Evolutionary conservation across 805 yeast genomes (phyloP).

Genomic region (Kluyveromyces wickerhamii): DNA sequence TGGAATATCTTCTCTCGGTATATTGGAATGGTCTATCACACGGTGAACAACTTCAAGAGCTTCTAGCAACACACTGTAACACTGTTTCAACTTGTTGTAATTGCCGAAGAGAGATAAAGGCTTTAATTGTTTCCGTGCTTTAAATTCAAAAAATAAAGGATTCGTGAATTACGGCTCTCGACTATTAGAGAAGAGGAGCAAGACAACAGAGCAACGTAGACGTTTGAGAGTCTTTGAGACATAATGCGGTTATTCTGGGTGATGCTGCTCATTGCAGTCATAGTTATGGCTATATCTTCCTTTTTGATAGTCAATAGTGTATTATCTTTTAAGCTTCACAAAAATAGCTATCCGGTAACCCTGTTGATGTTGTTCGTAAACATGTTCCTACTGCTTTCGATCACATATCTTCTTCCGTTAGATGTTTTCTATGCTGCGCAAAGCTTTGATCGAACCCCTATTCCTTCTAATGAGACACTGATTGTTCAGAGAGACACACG

Average conservation of each 20-base stretch:
- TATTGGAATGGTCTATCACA: no score
- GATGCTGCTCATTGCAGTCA: conserved; percentile 3
- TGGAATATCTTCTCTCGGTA: conserved; percentile 4
- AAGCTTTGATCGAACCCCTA: conserved; percentile 1
- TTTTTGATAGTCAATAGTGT: conserved; percentile 20
- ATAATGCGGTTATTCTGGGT: conserved; percentile 7
- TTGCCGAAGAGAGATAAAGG: no score
- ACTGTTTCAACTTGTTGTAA: no score
- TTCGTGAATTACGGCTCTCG: no score
- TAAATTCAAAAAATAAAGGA: no score
- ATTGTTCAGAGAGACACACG: no score
- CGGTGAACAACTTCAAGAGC: no score
- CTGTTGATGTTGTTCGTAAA: conserved; percentile 17
- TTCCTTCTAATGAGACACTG: conserved; percentile 1
- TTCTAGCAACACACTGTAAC: no score
- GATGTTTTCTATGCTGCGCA: conserved; percentile 20
- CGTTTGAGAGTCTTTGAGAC: no score
- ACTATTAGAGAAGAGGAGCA: no score
- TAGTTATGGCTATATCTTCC: conserved; percentile 10
- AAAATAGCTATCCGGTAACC: conserved; percentile 19
- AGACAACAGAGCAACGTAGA: no score
- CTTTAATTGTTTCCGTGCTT: no score
- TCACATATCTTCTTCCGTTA: conserved; percentile 24
- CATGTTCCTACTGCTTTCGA: conserved; percentile 22
- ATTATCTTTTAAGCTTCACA: conserved; percentile 24